phyloP scores from a whole-genome alignment of 345 rosid genomes.

The Viola odorata region DNA sequence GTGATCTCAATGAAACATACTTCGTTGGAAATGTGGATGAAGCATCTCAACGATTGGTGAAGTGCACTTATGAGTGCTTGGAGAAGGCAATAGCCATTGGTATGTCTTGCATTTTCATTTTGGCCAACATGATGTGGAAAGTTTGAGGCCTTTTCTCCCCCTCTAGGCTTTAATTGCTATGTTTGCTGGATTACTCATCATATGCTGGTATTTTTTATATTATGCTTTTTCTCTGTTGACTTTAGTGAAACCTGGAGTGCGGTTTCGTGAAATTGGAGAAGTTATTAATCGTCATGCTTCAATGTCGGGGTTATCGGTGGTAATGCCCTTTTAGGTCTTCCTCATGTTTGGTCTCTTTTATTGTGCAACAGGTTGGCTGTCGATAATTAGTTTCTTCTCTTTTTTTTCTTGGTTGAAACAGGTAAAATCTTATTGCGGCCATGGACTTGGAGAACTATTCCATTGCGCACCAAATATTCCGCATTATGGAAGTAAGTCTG shows the following conservation, averaged over 20 bases:
- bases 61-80: conserved; percentile 85
- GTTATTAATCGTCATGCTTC: conserved; percentile 83
- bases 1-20: conserved; percentile 94
- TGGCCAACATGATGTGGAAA: neutral
- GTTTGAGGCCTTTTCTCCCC: neutral
- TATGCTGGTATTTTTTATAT: neutral
- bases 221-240: conserved; percentile 2
- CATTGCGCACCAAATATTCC: conserved; percentile 99
- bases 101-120: conserved; percentile 18
- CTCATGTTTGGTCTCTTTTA: neutral
- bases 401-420: conserved; percentile 26
- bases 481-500: conserved; percentile 79
- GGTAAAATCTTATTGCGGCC: conserved; percentile 95
- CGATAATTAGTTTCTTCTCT: neutral
- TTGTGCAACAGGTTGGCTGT: conserved; percentile 7
- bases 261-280: conserved; percentile 94
- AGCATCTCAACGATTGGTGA: conserved; percentile 73
- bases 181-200: neutral
- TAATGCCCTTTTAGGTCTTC: conserved; percentile 25
- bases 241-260: conserved; percentile 90
- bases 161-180: neutral
- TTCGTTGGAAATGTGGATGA: conserved; percentile 96
- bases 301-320: conserved; percentile 96
- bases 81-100: conserved; percentile 89
- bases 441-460: conserved; percentile 95